Percentiles rank a stretch among this genome's conserved stretches.
Conservation (phyloP, 2,329 filamentous ascomycete species). For the Rosellinia necatrix region DNA sequence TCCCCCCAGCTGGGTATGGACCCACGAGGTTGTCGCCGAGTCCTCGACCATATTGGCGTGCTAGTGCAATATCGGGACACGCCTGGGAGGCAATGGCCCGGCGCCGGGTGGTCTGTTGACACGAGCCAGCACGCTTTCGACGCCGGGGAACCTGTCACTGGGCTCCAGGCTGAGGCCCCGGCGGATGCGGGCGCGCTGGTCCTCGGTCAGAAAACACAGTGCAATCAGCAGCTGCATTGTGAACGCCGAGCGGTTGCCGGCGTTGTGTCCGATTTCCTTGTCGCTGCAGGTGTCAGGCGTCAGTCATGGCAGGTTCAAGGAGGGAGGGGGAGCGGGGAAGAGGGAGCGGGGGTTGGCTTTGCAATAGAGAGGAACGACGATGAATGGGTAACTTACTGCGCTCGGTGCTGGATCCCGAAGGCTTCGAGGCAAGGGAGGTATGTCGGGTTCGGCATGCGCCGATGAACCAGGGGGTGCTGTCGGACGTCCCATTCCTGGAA, state of each 20-base stretch:
- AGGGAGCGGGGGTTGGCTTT: too few species aligned
- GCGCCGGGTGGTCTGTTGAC: constrained; percentile 24
- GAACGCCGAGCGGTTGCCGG: constrained; percentile 25
- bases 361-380: neutral
- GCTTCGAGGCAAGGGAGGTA: constrained; percentile 10
- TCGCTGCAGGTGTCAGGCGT: neutral
- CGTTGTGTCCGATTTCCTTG: constrained; percentile 21
- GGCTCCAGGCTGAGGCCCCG: neutral
- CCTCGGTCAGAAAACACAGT: constrained; percentile 17
- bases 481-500: constrained; percentile 23
- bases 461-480: neutral
- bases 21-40: too few species aligned
- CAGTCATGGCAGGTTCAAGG: neutral
- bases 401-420: constrained; percentile 21
- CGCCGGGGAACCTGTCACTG: constrained; percentile 5
- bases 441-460: neutral
- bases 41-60: too few species aligned
- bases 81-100: neutral
- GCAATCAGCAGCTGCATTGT: constrained; percentile 19
- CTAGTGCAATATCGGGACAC: constrained; percentile 15
- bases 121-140: constrained; percentile 17
- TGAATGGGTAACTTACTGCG: constrained; percentile 6
- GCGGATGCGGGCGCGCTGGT: neutral
- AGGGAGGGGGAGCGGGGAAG: neutral
- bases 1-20: too few species aligned